Evolutionary conservation across 2,329 filamentous ascomycete species (phyloP), one percentile per base, ranked within the genome.

Genomic region (Fonsecaea pugnacius): DNA sequence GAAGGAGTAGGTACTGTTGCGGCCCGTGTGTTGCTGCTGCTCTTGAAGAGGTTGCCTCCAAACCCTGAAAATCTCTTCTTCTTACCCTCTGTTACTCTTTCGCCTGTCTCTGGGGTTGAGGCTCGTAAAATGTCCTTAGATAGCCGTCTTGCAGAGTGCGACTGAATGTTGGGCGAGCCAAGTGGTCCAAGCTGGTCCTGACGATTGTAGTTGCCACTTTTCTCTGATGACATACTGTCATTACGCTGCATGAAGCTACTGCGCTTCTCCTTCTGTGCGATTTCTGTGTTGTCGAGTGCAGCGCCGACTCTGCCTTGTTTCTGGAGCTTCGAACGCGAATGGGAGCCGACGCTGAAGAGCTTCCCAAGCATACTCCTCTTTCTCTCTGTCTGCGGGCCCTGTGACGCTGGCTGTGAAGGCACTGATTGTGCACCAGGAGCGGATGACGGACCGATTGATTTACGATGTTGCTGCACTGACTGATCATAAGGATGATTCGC

Each of bases 31-130:
- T 57, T 63, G 53, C 62, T 62, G 43, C 66, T 60, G 38, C 56
- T 63, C 53, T 64, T 64, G 57, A 65, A 69, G 4, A 70, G 50
- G 40, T 54, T 52, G 21, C 54, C 57, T 40, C 66, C 66, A 24
- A 69, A 32, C 3, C 64, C 68, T 4, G 68, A 70, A 32, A 69
- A 70, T 16, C 68, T 55, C 53, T 70, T 70, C 65, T 67, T 70
- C 54, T 66, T 70, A 12, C 21, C 59, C 40, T 69, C 66, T 30
- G 50, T 6, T 24, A n/a, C 56, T 24, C 64, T 52, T 2, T 58
- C 56, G 16, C 46, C 38, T 7, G 24, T 24, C 16, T 68, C 64
- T 46, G 64, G 43, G 10, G 61, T 63, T 1, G 64, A 33, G 12
- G 54, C 58, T 50, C 53, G n/a, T 12, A 63, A 18, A 5, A 63